phyloP scores from a whole-genome alignment of 148 eudicot genomes.

The Cornus kousa region DNA sequence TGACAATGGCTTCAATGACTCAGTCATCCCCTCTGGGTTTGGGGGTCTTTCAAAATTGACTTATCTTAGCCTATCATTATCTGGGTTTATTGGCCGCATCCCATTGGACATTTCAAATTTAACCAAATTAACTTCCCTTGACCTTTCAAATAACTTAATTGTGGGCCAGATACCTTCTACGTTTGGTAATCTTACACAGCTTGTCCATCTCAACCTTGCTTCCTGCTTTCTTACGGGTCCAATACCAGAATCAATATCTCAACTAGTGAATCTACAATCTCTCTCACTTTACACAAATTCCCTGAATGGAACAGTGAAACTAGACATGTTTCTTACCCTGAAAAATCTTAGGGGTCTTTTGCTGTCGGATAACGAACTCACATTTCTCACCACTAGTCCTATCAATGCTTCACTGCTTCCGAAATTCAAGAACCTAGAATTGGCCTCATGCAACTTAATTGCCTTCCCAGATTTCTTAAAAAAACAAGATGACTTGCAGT shows the following conservation, averaged over 20 bases:
- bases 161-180: conserved; percentile 14
- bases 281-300: background rate
- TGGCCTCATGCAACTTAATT: conserved; percentile 21
- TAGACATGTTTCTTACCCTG: conserved; percentile 4
- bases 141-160: conserved; percentile 7
- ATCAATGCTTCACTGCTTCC: background rate
- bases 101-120: too few species aligned
- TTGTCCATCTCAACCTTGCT: background rate
- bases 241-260: background rate
- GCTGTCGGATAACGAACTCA: background rate
- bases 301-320: conserved; percentile 1
- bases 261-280: background rate
- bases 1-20: too few species aligned
- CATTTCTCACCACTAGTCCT: background rate
- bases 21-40: too few species aligned
- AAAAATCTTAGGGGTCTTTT: background rate
- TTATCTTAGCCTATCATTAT: too few species aligned
- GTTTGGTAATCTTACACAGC: background rate
- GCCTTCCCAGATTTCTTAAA: conserved; percentile 16
- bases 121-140: background rate
- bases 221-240: conserved; percentile 14
- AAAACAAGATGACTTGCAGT: background rate
- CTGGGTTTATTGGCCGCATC: too few species aligned
- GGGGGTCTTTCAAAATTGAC: too few species aligned
- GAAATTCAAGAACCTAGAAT: background rate